Base-by-base conservation (phyloP, 2,329 filamentous ascomycete genomes). In the Pestalotiopsis sp. region DNA sequence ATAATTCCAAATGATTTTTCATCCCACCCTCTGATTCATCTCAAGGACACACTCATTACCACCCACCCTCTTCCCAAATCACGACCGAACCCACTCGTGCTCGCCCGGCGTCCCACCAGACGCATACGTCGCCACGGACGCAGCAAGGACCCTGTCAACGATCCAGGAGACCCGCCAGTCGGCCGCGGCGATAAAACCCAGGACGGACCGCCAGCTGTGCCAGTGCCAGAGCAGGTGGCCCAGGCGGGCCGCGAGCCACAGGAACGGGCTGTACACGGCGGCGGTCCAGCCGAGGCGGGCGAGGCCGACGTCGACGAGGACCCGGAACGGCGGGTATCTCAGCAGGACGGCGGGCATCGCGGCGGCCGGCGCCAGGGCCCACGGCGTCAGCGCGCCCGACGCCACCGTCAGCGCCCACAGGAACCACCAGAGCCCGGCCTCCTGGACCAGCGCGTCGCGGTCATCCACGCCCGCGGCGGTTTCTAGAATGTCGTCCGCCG, bases 341-440 rank as follows among this genome's bases (percentile, higher is more conserved):
- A 68, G 39, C 61, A 68, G 62, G 36, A 65, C 49, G n/a, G 49
- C 61, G 13, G 67, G 67, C 62, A 68, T 23, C 7, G 27, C 41
- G 11, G 49, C 41, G 13, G 67, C 67, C 4, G 67, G 67, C 3
- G 38, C 52, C 49, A 68, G 67, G 14, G 63, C 45, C 52, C 63
- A 25, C 5, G 67, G 67, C 36, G 64, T 55, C 36, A 60, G 36
- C 38, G 67, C 67, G 4, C 60, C 62, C 7, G 25, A 23, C 23
- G 59, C 61, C 36, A 74, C 69, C 6, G 73, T 20, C 36, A 69
- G 3, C 64, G 71, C 74, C 75, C 75, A 77, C 3, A 63, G 5
- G 11, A 69, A 66, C 74, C 73, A 75, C 25, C 68, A 70, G 55
- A 72, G 27, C 4, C 69, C 69, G 6, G 69, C 64, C 68, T 73